Base-by-base conservation (phyloP, 345 rosid genomes). In the Populus davidiana region DNA sequence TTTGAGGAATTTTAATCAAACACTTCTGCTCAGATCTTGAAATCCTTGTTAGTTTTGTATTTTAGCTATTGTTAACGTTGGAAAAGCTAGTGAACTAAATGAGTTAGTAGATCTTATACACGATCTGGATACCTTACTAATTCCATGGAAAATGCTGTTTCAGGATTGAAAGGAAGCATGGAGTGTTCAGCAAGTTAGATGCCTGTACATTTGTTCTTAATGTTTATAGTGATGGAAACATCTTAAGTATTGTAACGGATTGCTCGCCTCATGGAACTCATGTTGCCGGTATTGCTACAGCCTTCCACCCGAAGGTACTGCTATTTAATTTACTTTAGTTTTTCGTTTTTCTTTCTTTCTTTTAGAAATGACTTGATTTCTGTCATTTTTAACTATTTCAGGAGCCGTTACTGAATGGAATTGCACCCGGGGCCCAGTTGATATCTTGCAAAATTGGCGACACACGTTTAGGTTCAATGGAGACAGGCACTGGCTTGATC, bases 391-490 rank as follows among this genome's bases (percentile, higher is more conserved):
- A 41, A 10, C 67, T 11, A 70, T 83, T 69, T 68, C 82, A 95
- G 99, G 99, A 93, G 87, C 89, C 93, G 69, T 87, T 95, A 80
- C 77, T 95, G 82, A 95, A 95, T 85, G 99, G 99, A 75, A 82
- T 95, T 83, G 98, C 99, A 75, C 99, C 99, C 71, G 99, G 99
- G 74, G 99, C 99, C 62, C 99, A 95, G 54, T 64, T 95, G 76
- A 90, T 95, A 87, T 95, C 99, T 75, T 95, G 99, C 82, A 95
- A 95, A 92, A 95, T 95, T 85, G 99, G 99, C 73, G 99, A 93
- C 77, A 83, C 96, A 3, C 94, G 99, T 77, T 81, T 95, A 77
- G 99, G 92, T 69, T 95, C 98, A 70, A 93, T 93, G 98, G 98
- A 93, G 87, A 95, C 99, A 36, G 99, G 99, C 83, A 93, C 98